These are phyloP conservation scores for Dinochytrium kinnereticum DNA, from an alignment of 371 early-diverging fungal genomes.

Conservation along the genomic window DNA sequence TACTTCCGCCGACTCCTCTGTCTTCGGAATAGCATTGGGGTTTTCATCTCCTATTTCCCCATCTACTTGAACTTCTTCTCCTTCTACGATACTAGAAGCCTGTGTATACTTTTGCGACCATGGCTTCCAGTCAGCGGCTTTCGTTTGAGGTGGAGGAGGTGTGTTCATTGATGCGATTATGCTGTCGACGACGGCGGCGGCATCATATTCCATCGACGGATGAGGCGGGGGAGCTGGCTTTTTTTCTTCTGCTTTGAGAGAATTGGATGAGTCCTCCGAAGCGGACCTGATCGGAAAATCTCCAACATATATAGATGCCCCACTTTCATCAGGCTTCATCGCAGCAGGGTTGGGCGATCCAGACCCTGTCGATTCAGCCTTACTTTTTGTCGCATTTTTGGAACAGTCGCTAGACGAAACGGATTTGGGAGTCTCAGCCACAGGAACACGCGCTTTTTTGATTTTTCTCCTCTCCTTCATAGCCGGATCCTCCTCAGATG, in stretches of 20 bases:
- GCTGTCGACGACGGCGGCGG: conserved; percentile 7
- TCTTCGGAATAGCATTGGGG: neutral
- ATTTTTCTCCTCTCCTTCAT: conserved; percentile 14
- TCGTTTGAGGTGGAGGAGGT: neutral
- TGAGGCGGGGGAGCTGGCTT: neutral
- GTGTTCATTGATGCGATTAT: neutral
- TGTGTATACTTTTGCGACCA: conserved; percentile 11
- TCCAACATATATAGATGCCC: neutral
- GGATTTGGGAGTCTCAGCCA: neutral
- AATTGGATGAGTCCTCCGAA: neutral
- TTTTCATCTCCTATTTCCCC: neutral
- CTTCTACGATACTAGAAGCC: neutral
- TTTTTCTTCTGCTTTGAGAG: neutral
- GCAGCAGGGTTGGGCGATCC: neutral
- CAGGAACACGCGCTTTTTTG: conserved; percentile 1
- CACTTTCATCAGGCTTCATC: neutral
- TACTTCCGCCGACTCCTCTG: neutral
- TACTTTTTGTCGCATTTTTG: neutral
- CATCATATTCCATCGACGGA: neutral
- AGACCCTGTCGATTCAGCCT: neutral
- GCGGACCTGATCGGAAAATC: too few species aligned
- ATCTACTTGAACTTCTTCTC: neutral
- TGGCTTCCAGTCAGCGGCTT: conserved; percentile 3
- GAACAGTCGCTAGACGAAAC: neutral
- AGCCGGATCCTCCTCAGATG: neutral